phyloP scores from a whole-genome alignment of 148 eudicot genomes.

The Nepenthes mirabilis region DNA sequence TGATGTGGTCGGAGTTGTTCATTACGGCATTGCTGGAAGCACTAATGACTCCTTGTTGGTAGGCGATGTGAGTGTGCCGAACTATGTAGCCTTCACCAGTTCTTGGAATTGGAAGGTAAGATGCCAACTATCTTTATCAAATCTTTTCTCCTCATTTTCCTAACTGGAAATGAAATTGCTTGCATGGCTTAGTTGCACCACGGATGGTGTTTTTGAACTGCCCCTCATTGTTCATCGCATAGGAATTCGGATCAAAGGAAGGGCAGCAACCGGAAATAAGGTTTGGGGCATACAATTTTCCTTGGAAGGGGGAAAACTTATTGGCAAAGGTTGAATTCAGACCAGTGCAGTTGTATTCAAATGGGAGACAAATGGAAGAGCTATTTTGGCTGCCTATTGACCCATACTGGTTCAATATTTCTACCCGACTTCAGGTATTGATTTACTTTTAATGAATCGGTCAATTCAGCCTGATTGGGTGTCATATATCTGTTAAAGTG shows the following conservation, averaged over 20 bases:
- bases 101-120: conserved; percentile 61
- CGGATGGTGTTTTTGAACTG: too few species aligned
- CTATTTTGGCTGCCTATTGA: conserved; percentile 45
- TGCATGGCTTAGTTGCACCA: too few species aligned
- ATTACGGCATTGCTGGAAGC: conserved; percentile 57
- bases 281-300: conserved; percentile 33
- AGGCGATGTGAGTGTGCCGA: conserved; percentile 38
- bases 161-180: too few species aligned
- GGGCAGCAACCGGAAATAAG: conserved; percentile 10
- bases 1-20: conserved; percentile 38
- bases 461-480: not conserved
- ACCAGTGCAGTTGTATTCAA: conserved; percentile 26
- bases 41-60: conserved; percentile 28
- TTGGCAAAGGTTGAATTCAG: conserved; percentile 29
- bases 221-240: not conserved
- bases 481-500: not conserved
- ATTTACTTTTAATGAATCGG: not conserved
- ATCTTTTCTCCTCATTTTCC: too few species aligned
- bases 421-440: conserved; percentile 31
- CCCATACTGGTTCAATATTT: conserved; percentile 31
- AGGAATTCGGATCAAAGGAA: conserved; percentile 22
- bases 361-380: conserved; percentile 25
- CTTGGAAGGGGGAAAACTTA: conserved; percentile 27
- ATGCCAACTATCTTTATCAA: too few species aligned
- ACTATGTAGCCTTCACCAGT: conserved; percentile 33